phyloP scores from a whole-genome alignment of 225 moss, liverwort and hornwort genomes.

The Sphagnum tenellum region DNA sequence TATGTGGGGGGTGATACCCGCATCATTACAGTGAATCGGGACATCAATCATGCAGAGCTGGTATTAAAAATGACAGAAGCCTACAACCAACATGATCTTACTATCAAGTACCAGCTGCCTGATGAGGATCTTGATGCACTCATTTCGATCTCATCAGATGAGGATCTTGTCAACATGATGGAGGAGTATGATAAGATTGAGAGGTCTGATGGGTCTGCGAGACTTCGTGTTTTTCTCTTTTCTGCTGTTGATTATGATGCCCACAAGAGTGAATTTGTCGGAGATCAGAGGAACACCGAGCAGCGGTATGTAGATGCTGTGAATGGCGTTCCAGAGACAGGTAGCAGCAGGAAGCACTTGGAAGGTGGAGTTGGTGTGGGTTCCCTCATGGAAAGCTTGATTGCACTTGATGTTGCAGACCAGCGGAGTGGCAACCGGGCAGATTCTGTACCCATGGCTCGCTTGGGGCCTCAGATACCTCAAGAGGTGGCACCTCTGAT shows the following conservation, averaged over 20 bases:
- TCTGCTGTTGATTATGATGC: constrained; percentile 54
- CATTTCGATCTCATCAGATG: constrained; percentile 78
- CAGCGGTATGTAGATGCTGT: constrained; percentile 97
- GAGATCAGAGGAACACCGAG: constrained; percentile 65
- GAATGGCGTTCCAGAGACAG: constrained; percentile 57
- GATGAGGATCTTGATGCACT: constrained; percentile 97
- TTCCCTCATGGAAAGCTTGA: constrained; percentile 41
- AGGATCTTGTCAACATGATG: constrained; percentile 93
- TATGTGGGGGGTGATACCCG: constrained; percentile 92
- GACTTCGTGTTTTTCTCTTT: constrained; percentile 86
- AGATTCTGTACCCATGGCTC: constrained; percentile 56
- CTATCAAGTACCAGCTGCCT: constrained; percentile 81
- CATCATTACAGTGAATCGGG: constrained; percentile 74
- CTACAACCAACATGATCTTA: constrained; percentile 32
- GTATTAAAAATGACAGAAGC: constrained; percentile 66
- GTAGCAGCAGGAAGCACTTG: constrained; percentile 36
- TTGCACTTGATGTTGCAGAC: constrained; percentile 44
- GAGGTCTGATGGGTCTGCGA: constrained; percentile 52
- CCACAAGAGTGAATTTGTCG: constrained; percentile 37
- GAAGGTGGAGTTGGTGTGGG: constrained; percentile 38
- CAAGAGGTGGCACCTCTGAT: constrained; percentile 64
- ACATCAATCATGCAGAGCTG: constrained; percentile 62
- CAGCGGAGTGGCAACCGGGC: constrained; percentile 47
- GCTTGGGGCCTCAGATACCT: constrained; percentile 60
- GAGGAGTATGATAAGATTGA: constrained; percentile 88